Conservation (phyloP, 2,329 filamentous ascomycete species). For the Torrubiellomyces zombiae region DNA sequence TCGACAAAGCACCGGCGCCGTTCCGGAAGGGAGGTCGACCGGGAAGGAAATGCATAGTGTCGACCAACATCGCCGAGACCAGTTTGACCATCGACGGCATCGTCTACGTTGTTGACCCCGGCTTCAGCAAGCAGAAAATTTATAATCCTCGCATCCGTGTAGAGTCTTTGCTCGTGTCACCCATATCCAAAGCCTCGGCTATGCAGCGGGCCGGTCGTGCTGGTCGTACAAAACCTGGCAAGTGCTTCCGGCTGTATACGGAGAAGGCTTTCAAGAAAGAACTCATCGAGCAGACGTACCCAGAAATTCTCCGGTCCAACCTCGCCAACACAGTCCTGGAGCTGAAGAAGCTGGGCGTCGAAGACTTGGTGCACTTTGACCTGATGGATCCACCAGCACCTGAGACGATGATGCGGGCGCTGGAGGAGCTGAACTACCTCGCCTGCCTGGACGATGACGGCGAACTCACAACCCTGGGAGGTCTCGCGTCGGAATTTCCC, state of each 20-base stretch:
- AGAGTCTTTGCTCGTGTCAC: conserved; percentile 91
- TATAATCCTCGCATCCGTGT: conserved; percentile 96
- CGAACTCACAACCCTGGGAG: conserved; percentile 71
- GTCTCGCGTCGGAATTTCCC: conserved; percentile 84
- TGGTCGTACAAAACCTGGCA: conserved; percentile 93
- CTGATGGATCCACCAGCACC: conserved; percentile 96
- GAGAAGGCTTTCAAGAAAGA: conserved; percentile 95
- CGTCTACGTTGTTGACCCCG: conserved; percentile 96
- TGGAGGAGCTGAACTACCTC: conserved; percentile 95
- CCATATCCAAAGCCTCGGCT: conserved; percentile 93
- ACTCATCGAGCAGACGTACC: conserved; percentile 91
- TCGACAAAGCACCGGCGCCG: conserved; percentile 69
- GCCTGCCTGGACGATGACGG: conserved; percentile 94
- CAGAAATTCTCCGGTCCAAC: conserved; percentile 89
- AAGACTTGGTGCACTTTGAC: conserved; percentile 95
- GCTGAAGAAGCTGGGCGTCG: conserved; percentile 89
- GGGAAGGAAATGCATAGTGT: conserved; percentile 85
- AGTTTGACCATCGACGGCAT: conserved; percentile 97
- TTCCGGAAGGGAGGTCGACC: conserved; percentile 60
- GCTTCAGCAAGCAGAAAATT: conserved; percentile 98
- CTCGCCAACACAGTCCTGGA: conserved; percentile 89
- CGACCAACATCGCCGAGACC: conserved; percentile 96
- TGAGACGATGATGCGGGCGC: conserved; percentile 92
- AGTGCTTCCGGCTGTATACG: conserved; percentile 94
- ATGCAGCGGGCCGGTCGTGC: conserved; percentile 97